Evolutionary conservation across 1,284 basidiomycete genomes (phyloP).

Genomic region (Neotropicomus parvogracilis): DNA sequence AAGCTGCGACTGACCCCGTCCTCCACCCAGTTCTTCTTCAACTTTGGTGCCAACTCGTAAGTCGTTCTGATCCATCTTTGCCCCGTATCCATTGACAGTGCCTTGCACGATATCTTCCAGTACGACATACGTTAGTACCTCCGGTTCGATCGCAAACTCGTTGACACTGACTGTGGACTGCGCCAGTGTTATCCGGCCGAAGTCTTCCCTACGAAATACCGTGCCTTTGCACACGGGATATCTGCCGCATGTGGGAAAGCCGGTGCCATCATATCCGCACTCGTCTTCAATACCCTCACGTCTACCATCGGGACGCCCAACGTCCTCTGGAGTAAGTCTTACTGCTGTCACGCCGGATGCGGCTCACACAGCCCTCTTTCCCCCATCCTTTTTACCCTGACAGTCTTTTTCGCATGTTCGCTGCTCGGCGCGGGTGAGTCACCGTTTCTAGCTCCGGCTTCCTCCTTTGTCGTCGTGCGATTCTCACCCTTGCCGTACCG

Average conservation of each 20-base stretch:
- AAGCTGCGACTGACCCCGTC: not conserved
- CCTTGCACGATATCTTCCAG: slow-evolving; percentile 24
- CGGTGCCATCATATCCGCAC: slow-evolving; percentile 80
- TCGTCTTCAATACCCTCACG: slow-evolving; percentile 72
- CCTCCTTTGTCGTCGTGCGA: not conserved
- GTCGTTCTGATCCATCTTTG: slow-evolving; percentile 21
- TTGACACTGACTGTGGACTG: slow-evolving; percentile 1
- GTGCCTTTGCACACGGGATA: slow-evolving; percentile 77
- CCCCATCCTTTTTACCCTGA: not conserved
- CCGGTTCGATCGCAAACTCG: not conserved
- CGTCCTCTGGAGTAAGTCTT: slow-evolving; percentile 61
- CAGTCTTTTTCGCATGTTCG: slow-evolving; percentile 61
- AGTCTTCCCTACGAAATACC: slow-evolving; percentile 84
- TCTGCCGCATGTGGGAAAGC: slow-evolving; percentile 76
- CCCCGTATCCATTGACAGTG: slow-evolving; percentile 4
- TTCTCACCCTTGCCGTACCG: no score
- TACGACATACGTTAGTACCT: slow-evolving; percentile 50
- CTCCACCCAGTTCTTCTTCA: slow-evolving; percentile 62
- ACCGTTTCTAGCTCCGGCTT: not conserved
- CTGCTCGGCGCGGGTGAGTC: slow-evolving; percentile 48
- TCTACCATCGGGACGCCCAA: slow-evolving; percentile 59
- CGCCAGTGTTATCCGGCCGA: slow-evolving; percentile 69
- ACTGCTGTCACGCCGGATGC: not conserved
- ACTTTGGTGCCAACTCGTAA: slow-evolving; percentile 83
- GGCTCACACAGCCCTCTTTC: no score